These are phyloP conservation scores for Lachancea fermentati DNA, from an alignment of 805 yeast genomes.

Conservation along the genomic window DNA sequence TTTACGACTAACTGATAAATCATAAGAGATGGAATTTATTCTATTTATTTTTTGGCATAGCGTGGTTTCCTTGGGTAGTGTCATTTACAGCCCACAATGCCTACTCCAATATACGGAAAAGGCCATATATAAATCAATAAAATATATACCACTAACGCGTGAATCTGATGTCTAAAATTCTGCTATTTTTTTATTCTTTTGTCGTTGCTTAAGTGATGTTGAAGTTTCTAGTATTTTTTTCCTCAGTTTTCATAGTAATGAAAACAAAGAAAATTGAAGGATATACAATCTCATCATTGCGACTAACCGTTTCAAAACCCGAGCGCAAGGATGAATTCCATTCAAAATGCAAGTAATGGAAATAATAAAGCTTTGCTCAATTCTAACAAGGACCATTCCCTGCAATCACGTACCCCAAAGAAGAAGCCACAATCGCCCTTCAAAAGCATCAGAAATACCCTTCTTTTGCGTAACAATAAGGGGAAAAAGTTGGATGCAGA, in stretches of 20 bases:
- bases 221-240: too few relatives aligned
- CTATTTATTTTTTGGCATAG: too few relatives aligned
- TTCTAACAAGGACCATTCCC: neutral
- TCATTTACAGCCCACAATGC: too few relatives aligned
- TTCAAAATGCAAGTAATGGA: neutral
- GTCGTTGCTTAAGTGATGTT: too few relatives aligned
- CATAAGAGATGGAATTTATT: too few relatives aligned
- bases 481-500: neutral
- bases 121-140: too few relatives aligned
- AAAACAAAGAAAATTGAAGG: neutral
- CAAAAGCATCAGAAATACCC: constrained; percentile 14
- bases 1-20: neutral
- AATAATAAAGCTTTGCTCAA: neutral
- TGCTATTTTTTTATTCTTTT: too few relatives aligned
- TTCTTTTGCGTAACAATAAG: constrained; percentile 9
- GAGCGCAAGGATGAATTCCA: neutral
- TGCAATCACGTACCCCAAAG: constrained; percentile 1
- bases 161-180: too few relatives aligned
- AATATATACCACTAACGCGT: too few relatives aligned
- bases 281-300: neutral
- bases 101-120: too few relatives aligned
- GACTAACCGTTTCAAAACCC: neutral
- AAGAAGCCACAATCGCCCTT: constrained; percentile 15
- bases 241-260: neutral
- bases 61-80: too few relatives aligned